phyloP scores from a whole-genome alignment of 495 filamentous ascomycete species.

The Hypoxylon lienhwacheense region DNA sequence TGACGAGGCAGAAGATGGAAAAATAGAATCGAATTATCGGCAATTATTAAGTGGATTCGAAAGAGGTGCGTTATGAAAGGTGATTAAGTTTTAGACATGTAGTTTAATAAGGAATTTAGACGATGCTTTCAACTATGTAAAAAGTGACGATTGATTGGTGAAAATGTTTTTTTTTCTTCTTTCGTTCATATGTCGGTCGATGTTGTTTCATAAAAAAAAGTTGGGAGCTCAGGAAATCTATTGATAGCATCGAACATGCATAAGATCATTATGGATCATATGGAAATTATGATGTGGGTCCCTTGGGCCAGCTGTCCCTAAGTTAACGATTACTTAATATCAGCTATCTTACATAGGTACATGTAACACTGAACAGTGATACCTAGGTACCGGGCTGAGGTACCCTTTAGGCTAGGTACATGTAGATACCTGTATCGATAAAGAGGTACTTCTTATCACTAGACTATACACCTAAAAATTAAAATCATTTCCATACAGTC shows the following conservation, averaged over 20 bases:
- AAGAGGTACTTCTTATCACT: no score
- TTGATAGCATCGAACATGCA: no score
- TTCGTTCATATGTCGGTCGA: neutral
- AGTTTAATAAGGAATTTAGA: slow-evolving; percentile 2
- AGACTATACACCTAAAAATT: no score
- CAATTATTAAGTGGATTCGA: slow-evolving; percentile 1
- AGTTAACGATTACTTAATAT: neutral
- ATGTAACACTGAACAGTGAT: no score
- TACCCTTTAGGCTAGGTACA: no score
- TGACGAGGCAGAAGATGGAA: neutral
- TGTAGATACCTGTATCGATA: no score
- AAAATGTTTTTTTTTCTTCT: neutral
- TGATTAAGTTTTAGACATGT: no score
- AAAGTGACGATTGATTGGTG: no score
- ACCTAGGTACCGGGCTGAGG: no score
- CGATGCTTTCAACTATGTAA: slow-evolving; percentile 16
- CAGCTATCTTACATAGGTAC: neutral
- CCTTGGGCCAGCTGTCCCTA: slow-evolving; percentile 14
- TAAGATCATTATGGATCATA: no score
- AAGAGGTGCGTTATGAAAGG: no score
- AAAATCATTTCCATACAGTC: no score
- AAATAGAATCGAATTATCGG: neutral
- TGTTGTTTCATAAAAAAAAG: slow-evolving; percentile 29
- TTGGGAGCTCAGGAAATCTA: slow-evolving; percentile 12
- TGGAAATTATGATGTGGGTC: slow-evolving; percentile 23